Percentiles rank a stretch among this genome's conserved stretches.
These are phyloP conservation scores for Elsinoe perseae DNA, from an alignment of 2,329 filamentous ascomycete species.

Conservation along the genomic window DNA sequence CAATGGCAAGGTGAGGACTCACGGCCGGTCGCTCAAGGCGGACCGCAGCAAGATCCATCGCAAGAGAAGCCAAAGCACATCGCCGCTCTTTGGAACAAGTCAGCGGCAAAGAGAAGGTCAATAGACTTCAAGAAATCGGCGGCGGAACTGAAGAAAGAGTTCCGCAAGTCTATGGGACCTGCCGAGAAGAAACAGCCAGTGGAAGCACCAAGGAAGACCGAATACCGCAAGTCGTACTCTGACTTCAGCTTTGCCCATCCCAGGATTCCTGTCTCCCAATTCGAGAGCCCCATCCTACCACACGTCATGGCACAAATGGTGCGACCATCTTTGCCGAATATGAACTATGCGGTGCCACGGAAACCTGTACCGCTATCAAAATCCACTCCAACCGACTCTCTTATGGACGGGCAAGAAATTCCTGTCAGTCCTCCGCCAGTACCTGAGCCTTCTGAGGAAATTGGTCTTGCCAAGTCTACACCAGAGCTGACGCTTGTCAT, in stretches of 20 bases:
- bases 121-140: slow-evolving; percentile 10
- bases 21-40: slow-evolving; percentile 3
- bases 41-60: neutral
- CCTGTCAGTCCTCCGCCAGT: neutral
- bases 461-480: slow-evolving; percentile 1
- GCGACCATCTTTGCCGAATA: neutral
- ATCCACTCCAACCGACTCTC: slow-evolving; percentile 13
- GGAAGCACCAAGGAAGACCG: neutral
- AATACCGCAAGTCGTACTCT: slow-evolving; percentile 12
- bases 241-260: slow-evolving; percentile 7
- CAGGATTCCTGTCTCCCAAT: neutral
- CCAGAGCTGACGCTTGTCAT: slow-evolving; percentile 3
- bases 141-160: slow-evolving; percentile 6
- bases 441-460: neutral
- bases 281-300: slow-evolving; percentile 11
- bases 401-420: slow-evolving; percentile 11
- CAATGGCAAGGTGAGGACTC: slow-evolving; percentile 28
- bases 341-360: neutral
- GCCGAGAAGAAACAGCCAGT: neutral
- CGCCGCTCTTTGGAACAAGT: slow-evolving; percentile 4
- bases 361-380: slow-evolving; percentile 1
- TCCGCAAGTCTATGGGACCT: slow-evolving; percentile 9
- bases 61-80: slow-evolving; percentile 8
- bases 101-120: slow-evolving; percentile 7
- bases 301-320: slow-evolving; percentile 8